Conservation (phyloP, 495 filamentous ascomycete species). For the Cercophora samala region DNA sequence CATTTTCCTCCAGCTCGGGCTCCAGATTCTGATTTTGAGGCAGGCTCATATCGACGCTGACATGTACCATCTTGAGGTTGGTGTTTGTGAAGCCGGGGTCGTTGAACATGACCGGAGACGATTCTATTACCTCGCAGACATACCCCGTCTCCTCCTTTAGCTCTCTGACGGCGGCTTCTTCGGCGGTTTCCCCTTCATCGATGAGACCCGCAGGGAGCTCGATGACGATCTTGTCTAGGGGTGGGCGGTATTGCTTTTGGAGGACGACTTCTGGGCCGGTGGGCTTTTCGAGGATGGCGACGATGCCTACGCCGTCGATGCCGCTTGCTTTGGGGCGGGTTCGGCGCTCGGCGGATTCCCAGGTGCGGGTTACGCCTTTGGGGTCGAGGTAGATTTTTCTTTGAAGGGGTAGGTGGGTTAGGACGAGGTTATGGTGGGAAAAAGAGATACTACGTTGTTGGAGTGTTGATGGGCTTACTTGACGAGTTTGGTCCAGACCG, state of each 20-base stretch:
- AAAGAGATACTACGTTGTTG: background rate
- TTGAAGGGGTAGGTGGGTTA: background rate
- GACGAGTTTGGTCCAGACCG: conserved; percentile 66
- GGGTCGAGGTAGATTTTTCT: conserved; percentile 74
- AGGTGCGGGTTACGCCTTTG: conserved; percentile 63
- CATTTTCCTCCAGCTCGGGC: conserved; percentile 78
- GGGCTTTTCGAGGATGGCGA: conserved; percentile 75
- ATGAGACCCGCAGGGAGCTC: conserved; percentile 86
- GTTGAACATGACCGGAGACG: conserved; percentile 75
- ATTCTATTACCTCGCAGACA: conserved; percentile 63
- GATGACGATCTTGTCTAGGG: conserved; percentile 71
- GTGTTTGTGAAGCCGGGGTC: conserved; percentile 83
- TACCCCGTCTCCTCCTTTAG: conserved; percentile 94
- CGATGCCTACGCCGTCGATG: conserved; percentile 88
- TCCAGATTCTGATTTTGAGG: conserved; percentile 65
- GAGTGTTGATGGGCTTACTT: conserved; percentile 21
- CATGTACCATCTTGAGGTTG: conserved; percentile 78
- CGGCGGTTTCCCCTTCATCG: conserved; percentile 74
- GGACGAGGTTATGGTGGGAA: background rate
- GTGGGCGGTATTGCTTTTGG: conserved; percentile 86
- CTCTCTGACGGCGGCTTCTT: conserved; percentile 79
- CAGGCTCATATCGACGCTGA: conserved; percentile 69
- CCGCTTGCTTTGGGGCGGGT: conserved; percentile 66
- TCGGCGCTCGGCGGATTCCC: conserved; percentile 77
- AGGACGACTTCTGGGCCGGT: conserved; percentile 71